Evolutionary conservation across 179 eudicot species (phyloP).

Genomic region (Sideroxylon spinosum): DNA sequence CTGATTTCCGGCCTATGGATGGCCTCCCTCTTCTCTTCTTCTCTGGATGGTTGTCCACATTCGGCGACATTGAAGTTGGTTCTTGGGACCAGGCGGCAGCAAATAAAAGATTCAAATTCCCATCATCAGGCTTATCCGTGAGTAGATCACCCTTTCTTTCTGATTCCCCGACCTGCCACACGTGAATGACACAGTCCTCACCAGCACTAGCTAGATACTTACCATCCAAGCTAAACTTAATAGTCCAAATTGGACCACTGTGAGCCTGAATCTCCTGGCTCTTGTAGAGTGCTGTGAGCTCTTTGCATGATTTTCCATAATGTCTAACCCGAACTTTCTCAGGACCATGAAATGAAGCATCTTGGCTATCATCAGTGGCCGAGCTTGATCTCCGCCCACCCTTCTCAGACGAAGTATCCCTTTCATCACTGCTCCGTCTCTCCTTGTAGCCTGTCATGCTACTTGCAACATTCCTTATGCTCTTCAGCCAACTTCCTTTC

Average conservation of each 20-base stretch:
- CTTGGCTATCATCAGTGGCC: slow-evolving; percentile 93
- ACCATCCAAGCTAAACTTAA: slow-evolving; percentile 87
- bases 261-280: slow-evolving; percentile 91
- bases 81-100: slow-evolving; percentile 66
- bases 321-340: slow-evolving; percentile 74
- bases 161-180: slow-evolving; percentile 72
- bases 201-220: slow-evolving; percentile 91
- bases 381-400: slow-evolving; percentile 93
- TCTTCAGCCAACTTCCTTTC: slow-evolving; percentile 75
- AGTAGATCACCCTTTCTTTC: slow-evolving; percentile 75
- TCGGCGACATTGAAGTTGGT: slow-evolving; percentile 38
- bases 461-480: slow-evolving; percentile 68
- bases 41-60: slow-evolving; percentile 39
- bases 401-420: slow-evolving; percentile 83
- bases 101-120: slow-evolving; percentile 52
- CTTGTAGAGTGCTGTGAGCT: slow-evolving; percentile 63
- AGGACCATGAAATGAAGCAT: slow-evolving; percentile 71
- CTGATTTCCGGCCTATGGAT: slow-evolving; percentile 65
- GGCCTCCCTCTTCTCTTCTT: slow-evolving; percentile 63
- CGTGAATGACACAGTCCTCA: slow-evolving; percentile 88
- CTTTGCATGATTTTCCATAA: slow-evolving; percentile 80
- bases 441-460: slow-evolving; percentile 60
- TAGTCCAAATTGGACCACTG: slow-evolving; percentile 82
- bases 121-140: slow-evolving; percentile 68
- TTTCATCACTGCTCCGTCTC: slow-evolving; percentile 73